Conservation (phyloP, 2,329 filamentous ascomycete species). For the Fusarium sp. region DNA sequence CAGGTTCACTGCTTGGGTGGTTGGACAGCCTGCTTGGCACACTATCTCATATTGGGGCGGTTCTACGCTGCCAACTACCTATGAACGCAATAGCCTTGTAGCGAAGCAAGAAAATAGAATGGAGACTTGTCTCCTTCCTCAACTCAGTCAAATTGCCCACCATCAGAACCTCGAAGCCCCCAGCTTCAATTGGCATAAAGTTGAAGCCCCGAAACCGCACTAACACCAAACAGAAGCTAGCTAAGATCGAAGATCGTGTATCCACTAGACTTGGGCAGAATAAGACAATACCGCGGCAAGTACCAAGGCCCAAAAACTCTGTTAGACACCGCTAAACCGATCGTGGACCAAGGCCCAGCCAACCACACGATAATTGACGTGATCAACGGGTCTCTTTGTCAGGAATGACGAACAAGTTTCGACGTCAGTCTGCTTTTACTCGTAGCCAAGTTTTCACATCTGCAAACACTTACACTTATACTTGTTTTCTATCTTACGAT, state of each 20-base stretch:
- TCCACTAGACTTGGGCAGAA: background rate
- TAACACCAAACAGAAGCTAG: background rate
- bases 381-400: background rate
- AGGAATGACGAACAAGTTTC: background rate
- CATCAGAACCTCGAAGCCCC: background rate
- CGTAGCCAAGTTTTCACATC: background rate
- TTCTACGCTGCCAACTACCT: background rate
- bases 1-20: background rate
- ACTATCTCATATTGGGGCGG: background rate
- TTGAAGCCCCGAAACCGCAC: background rate
- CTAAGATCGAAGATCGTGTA: background rate
- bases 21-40: background rate
- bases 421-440: background rate
- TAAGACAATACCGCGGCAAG: background rate
- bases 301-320: background rate
- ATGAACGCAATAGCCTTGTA: background rate
- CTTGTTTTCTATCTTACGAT: background rate
- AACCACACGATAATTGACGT: constrained; percentile 5
- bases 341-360: constrained; percentile 1
- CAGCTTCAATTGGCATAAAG: background rate
- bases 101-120: background rate
- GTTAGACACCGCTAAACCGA: constrained; percentile 14
- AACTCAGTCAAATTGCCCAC: background rate
- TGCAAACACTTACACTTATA: background rate
- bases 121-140: background rate